A percentile compares a stretch with the other conserved stretches of the same genome.
Conservation (phyloP, 805 yeast genomes). For the Ogataea saltuana region DNA sequence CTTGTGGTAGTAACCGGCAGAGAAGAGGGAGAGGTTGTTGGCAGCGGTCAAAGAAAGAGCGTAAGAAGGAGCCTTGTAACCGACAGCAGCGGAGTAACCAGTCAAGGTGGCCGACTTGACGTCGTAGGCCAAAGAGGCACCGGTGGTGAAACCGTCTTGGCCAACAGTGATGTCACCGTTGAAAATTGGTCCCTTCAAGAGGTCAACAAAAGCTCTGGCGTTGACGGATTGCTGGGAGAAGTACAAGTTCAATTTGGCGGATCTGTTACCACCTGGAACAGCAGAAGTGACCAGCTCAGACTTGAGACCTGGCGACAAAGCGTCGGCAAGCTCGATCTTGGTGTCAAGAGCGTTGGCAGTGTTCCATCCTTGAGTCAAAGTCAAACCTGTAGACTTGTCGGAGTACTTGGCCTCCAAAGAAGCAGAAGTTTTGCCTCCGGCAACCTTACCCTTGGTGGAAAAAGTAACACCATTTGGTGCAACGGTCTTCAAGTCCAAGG, state of each 20-base stretch:
- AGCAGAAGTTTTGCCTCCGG: slow-evolving; percentile 81
- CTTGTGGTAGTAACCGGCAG: slow-evolving; percentile 97
- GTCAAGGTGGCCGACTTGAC: slow-evolving; percentile 89
- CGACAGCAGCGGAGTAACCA: slow-evolving; percentile 90
- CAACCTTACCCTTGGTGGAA: slow-evolving; percentile 88
- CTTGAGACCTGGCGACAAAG: slow-evolving; percentile 92
- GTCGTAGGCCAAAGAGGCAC: slow-evolving; percentile 97
- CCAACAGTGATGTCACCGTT: slow-evolving; percentile 94
- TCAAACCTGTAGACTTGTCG: slow-evolving; percentile 89
- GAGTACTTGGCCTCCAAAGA: slow-evolving; percentile 87
- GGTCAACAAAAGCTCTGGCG: slow-evolving; percentile 93
- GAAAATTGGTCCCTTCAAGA: slow-evolving; percentile 93
- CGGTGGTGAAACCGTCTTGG: slow-evolving; percentile 95
- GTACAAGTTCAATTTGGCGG: slow-evolving; percentile 86
- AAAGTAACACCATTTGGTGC: slow-evolving; percentile 97
- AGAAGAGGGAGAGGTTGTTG: slow-evolving; percentile 82
- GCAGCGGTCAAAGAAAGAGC: slow-evolving; percentile 82
- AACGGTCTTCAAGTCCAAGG: slow-evolving; percentile 84
- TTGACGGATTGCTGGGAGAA: slow-evolving; percentile 91
- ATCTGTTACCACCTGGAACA: slow-evolving; percentile 82
- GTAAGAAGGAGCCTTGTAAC: slow-evolving; percentile 88
- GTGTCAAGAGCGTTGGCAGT: slow-evolving; percentile 89
- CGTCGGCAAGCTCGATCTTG: slow-evolving; percentile 89
- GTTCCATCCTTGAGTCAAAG: slow-evolving; percentile 97
- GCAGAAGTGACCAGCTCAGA: slow-evolving; percentile 86